Conservation (phyloP, 306 rosid species). For the Quercus dentata region DNA sequence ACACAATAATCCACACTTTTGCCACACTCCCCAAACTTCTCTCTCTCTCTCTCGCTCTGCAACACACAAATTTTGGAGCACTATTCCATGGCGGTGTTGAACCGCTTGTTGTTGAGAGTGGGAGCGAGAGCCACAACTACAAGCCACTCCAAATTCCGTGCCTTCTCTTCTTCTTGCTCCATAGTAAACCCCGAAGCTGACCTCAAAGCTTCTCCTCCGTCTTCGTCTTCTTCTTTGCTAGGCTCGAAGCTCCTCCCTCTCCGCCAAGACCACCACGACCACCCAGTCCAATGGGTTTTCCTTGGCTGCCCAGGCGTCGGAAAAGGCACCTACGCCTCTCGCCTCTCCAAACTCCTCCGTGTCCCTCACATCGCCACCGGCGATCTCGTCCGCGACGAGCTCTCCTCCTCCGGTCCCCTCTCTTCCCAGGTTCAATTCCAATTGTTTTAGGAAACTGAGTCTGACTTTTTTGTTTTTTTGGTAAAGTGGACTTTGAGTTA, state of each 20-base stretch:
- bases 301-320: constrained; percentile 98
- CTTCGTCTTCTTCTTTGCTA: constrained; percentile 18
- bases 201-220: constrained; percentile 19
- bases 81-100: constrained; percentile 59
- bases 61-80: not conserved
- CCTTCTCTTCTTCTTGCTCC: constrained; percentile 27
- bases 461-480: not conserved
- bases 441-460: not conserved
- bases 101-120: constrained; percentile 37
- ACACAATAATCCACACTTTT: not conserved
- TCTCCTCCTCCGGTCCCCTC: constrained; percentile 72
- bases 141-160: not conserved
- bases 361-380: constrained; percentile 97
- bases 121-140: constrained; percentile 19
- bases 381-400: constrained; percentile 94
- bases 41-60: not conserved
- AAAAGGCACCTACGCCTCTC: constrained; percentile 90
- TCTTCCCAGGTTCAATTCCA: constrained; percentile 49
- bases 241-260: constrained; percentile 18
- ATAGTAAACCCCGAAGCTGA: constrained; percentile 20
- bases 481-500: not conserved
- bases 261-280: constrained; percentile 29
- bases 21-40: not conserved
- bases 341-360: constrained; percentile 72
- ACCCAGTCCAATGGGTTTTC: constrained; percentile 81